These are phyloP conservation scores for Athelia psychrophila DNA, from an alignment of 1,284 basidiomycete species.

Conservation along the genomic window DNA sequence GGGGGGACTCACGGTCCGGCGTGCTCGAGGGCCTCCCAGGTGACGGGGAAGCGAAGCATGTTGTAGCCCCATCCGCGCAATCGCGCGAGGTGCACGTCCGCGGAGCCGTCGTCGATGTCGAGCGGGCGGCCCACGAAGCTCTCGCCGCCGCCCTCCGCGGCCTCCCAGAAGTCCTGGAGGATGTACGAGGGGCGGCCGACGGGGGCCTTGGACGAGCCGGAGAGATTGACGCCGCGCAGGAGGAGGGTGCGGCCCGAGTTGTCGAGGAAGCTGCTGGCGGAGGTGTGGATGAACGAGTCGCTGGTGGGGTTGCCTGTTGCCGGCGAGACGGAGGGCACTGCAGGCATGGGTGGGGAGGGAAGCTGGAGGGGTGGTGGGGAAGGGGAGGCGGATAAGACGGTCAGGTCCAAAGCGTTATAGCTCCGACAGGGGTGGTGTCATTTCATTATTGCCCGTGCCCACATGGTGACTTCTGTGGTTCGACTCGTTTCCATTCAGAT, in stretches of 20 bases:
- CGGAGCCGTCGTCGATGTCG: slow-evolving; percentile 80
- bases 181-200: slow-evolving; percentile 63
- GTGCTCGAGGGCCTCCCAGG: slow-evolving; percentile 95
- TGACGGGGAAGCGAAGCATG: slow-evolving; percentile 86
- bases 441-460: too few species aligned
- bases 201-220: slow-evolving; percentile 86
- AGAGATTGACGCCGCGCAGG: slow-evolving; percentile 91
- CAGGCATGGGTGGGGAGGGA: slow-evolving; percentile 42
- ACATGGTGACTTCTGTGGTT: too few species aligned
- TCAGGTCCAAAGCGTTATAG: too few species aligned
- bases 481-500: too few species aligned
- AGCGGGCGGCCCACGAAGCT: slow-evolving; percentile 79
- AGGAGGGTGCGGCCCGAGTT: slow-evolving; percentile 80
- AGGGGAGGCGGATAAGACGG: too few species aligned
- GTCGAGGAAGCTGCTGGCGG: slow-evolving; percentile 80
- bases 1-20: slow-evolving; percentile 79
- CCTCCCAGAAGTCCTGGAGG: slow-evolving; percentile 87
- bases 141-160: slow-evolving; percentile 71
- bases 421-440: too few species aligned
- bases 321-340: slow-evolving; percentile 59
- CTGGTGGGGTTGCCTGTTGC: slow-evolving; percentile 60
- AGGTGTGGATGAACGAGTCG: slow-evolving; percentile 63
- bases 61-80: slow-evolving; percentile 95
- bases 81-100: slow-evolving; percentile 86
- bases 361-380: too few species aligned